Conservation (phyloP, 306 rosid species). For the Cucurbita moschata region DNA sequence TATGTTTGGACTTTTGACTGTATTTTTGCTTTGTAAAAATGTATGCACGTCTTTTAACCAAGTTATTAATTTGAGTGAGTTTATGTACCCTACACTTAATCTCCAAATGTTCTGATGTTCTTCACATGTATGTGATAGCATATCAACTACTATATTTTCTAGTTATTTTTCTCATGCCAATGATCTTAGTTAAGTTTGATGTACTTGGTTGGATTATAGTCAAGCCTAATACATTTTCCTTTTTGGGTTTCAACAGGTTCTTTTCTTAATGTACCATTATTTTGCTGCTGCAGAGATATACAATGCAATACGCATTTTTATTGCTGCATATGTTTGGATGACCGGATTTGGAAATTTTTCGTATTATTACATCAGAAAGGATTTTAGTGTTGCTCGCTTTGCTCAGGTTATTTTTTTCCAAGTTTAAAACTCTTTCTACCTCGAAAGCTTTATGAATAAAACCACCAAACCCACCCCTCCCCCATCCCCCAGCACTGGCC, state of each 20-base stretch:
- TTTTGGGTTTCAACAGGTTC: conserved; percentile 43
- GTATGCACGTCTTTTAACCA: background rate
- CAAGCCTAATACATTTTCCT: background rate
- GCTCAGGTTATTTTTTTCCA: conserved; percentile 47
- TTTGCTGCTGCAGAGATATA: conserved; percentile 94
- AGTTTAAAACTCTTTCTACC: background rate
- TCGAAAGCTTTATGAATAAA: background rate
- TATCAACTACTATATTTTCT: background rate
- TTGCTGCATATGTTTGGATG: conserved; percentile 99
- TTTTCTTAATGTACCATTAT: conserved; percentile 90
- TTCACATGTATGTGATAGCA: background rate
- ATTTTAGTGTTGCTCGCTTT: conserved; percentile 87
- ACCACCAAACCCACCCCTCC: too few relatives aligned
- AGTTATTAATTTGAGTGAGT: background rate
- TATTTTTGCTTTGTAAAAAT: background rate
- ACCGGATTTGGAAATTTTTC: conserved; percentile 99
- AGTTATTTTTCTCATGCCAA: background rate
- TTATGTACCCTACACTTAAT: background rate
- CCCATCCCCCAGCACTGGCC: background rate
- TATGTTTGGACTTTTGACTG: background rate
- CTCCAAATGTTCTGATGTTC: background rate
- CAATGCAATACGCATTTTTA: conserved; percentile 85
- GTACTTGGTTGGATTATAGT: background rate
- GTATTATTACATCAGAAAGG: conserved; percentile 83
- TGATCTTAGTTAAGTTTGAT: background rate